phyloP scores from a whole-genome alignment of 805 yeast species.

The Blastobotrys mokoenaii region DNA sequence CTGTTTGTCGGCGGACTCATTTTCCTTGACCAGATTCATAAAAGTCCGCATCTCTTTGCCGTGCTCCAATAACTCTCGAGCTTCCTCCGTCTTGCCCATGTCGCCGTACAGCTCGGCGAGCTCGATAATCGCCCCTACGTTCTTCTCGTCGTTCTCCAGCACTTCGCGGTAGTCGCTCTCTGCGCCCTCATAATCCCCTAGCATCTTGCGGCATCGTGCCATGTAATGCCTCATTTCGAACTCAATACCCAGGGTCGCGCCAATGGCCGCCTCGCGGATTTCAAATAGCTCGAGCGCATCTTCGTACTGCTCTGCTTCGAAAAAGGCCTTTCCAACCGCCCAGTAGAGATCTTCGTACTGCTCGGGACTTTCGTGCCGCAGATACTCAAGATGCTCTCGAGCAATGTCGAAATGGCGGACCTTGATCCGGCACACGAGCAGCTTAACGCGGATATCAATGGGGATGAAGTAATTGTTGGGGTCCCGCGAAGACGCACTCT shows the following conservation, averaged over 20 bases:
- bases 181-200: conserved; percentile 40
- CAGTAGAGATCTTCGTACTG: conserved; percentile 65
- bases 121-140: conserved; percentile 65
- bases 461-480: conserved; percentile 45
- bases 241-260: conserved; percentile 6
- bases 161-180: conserved; percentile 22
- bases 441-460: conserved; percentile 75
- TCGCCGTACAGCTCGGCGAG: conserved; percentile 71
- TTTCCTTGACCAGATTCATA: not conserved
- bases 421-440: conserved; percentile 67
- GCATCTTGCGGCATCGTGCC: conserved; percentile 70
- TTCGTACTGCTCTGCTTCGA: conserved; percentile 57
- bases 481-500: not conserved
- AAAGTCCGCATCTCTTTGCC: not conserved
- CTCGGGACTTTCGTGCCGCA: conserved; percentile 47
- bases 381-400: conserved; percentile 51
- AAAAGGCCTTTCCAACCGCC: conserved; percentile 70
- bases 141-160: conserved; percentile 29
- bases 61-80: not conserved
- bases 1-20: not conserved
- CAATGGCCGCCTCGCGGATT: not conserved
- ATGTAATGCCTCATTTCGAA: conserved; percentile 41
- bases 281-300: conserved; percentile 64
- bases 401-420: conserved; percentile 53
- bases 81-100: conserved; percentile 9